A percentile compares a stretch with the other conserved stretches of the same genome.
Evolutionary conservation across 2,329 filamentous ascomycete genomes (phyloP).

Genomic region (Colletotrichum sojae): DNA sequence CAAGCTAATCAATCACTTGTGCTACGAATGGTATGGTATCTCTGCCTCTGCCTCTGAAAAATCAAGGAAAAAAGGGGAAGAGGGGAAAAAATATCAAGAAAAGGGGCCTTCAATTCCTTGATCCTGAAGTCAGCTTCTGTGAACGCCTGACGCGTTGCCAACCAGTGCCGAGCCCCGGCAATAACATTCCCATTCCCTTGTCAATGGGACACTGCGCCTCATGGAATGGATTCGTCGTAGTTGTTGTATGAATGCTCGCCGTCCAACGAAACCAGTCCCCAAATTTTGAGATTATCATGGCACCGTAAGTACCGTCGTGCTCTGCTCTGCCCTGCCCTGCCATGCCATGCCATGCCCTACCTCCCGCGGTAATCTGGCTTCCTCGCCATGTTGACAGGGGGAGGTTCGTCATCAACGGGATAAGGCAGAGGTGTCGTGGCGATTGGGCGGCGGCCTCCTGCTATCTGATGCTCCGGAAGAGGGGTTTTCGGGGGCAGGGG

Average conservation of each 20-base stretch:
- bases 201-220: too few relatives aligned
- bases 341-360: conserved; percentile 46
- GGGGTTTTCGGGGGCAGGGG: conserved; percentile 85
- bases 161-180: too few relatives aligned
- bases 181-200: too few relatives aligned
- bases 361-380: conserved; percentile 81
- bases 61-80: background rate
- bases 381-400: conserved; percentile 85
- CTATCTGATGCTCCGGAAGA: conserved; percentile 66
- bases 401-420: conserved; percentile 84
- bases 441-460: conserved; percentile 51
- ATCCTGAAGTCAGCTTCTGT: too few relatives aligned
- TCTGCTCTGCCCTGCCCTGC: conserved; percentile 32
- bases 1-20: background rate
- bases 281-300: background rate
- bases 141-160: too few relatives aligned
- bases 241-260: too few relatives aligned
- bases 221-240: too few relatives aligned
- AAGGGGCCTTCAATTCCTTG: too few relatives aligned
- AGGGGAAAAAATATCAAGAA: too few relatives aligned
- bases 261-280: background rate
- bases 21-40: too few relatives aligned
- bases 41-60: conserved; percentile 6
- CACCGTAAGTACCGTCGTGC: too few relatives aligned
- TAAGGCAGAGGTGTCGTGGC: conserved; percentile 73